Evolutionary conservation across 192 early-diverging fungal species (phyloP).

Genomic region (Rhizophagus prolifer): DNA sequence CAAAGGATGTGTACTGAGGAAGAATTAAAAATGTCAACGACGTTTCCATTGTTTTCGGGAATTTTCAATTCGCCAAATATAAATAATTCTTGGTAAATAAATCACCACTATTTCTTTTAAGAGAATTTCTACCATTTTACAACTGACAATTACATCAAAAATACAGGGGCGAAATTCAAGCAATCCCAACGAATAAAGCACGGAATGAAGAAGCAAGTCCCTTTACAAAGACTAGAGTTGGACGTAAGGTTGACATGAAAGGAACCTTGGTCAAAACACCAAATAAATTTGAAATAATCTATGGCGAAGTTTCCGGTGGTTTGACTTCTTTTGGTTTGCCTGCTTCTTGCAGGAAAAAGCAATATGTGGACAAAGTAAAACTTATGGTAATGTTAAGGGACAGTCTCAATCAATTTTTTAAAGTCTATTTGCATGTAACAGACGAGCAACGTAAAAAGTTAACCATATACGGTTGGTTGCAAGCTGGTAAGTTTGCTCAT

Average conservation of each 20-base stretch:
- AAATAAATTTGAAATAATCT: constrained; percentile 10
- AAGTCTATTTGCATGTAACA: too few relatives aligned
- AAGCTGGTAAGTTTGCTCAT: too few relatives aligned
- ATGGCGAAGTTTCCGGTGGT: constrained; percentile 2
- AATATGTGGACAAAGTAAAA: too few relatives aligned
- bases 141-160: too few relatives aligned
- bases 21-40: constrained; percentile 2
- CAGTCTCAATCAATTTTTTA: too few relatives aligned
- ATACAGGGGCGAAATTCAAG: constrained; percentile 14
- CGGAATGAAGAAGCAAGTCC: constrained; percentile 1
- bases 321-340: neutral
- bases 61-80: too few relatives aligned
- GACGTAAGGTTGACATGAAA: constrained; percentile 13
- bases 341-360: too few relatives aligned
- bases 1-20: constrained; percentile 10
- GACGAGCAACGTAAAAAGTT: too few relatives aligned
- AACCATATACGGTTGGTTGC: too few relatives aligned
- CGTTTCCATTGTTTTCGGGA: constrained; percentile 2
- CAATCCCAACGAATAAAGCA: neutral
- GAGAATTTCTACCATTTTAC: too few relatives aligned
- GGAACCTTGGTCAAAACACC: constrained; percentile 1
- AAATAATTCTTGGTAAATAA: constrained; percentile 18
- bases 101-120: too few relatives aligned
- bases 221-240: neutral
- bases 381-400: too few relatives aligned